These are phyloP conservation scores for Jamesozyma hellenica DNA, from an alignment of 805 yeast species.

Conservation along the genomic window DNA sequence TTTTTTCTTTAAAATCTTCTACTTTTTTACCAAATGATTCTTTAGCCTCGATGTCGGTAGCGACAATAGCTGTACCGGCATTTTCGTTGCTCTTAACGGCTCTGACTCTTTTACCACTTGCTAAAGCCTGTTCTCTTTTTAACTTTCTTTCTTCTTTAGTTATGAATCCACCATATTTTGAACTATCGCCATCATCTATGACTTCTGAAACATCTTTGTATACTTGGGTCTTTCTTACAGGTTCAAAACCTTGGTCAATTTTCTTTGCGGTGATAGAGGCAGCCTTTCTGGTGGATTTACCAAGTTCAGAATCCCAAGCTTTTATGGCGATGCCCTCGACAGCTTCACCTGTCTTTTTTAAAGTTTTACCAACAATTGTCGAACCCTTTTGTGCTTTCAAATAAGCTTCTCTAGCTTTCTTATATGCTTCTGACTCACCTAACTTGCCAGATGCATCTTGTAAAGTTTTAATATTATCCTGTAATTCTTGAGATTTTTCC, in stretches of 20 bases:
- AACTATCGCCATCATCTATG: constrained; percentile 83
- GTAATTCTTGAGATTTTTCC: constrained; percentile 80
- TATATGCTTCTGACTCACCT: constrained; percentile 89
- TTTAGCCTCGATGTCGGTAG: constrained; percentile 71
- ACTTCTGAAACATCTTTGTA: constrained; percentile 83
- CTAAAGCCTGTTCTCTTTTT: constrained; percentile 57
- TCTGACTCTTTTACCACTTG: constrained; percentile 49
- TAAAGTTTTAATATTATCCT: constrained; percentile 84
- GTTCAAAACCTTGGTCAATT: constrained; percentile 80
- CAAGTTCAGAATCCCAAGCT: constrained; percentile 95
- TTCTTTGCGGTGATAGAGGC: constrained; percentile 75
- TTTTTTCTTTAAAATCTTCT: constrained; percentile 55
- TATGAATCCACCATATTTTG: constrained; percentile 87
- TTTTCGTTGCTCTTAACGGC: constrained; percentile 69
- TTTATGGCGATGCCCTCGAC: constrained; percentile 81
- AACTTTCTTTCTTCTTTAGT: constrained; percentile 68
- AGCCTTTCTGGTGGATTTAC: constrained; percentile 77
- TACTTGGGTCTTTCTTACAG: constrained; percentile 81
- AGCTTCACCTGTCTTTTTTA: constrained; percentile 83
- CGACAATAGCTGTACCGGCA: constrained; percentile 74
- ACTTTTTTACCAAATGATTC: constrained; percentile 56
- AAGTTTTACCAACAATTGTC: constrained; percentile 61
- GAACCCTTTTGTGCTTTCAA: constrained; percentile 69
- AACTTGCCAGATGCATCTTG: constrained; percentile 93
- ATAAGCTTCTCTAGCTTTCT: constrained; percentile 85